Percentiles rank a stretch among this genome's conserved stretches.
These are phyloP conservation scores for Trypanosoma mega DNA, from an alignment of 208 protist genomes.

Conservation along the genomic window DNA sequence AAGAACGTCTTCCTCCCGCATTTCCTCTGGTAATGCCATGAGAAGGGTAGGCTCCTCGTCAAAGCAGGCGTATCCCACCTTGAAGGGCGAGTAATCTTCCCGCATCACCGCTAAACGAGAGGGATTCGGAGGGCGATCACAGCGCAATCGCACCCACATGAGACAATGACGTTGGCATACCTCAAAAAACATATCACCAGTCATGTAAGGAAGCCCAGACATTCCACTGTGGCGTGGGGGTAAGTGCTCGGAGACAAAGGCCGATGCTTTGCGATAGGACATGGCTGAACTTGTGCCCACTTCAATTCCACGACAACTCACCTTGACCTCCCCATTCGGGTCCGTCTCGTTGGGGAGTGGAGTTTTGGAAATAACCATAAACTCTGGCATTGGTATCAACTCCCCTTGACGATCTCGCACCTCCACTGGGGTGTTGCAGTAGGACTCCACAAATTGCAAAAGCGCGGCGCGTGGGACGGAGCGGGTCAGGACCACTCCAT, in stretches of 20 bases:
- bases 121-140: constrained; percentile 21
- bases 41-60: constrained; percentile 35
- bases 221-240: constrained; percentile 46
- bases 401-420: constrained; percentile 61
- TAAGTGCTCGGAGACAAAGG: constrained; percentile 54
- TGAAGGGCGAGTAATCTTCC: constrained; percentile 57
- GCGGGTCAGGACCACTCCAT: constrained; percentile 37
- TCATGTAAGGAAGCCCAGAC: constrained; percentile 35
- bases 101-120: constrained; percentile 32
- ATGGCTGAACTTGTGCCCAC: constrained; percentile 62
- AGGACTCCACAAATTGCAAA: constrained; percentile 57
- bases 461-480: constrained; percentile 47
- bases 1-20: constrained; percentile 19
- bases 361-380: constrained; percentile 58
- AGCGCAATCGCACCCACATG: constrained; percentile 67
- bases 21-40: constrained; percentile 15
- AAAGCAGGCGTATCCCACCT: constrained; percentile 72
- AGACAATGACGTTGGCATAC: constrained; percentile 72
- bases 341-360: constrained; percentile 27
- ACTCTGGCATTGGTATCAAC: constrained; percentile 58
- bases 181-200: constrained; percentile 49
- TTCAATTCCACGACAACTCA: constrained; percentile 55
- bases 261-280: constrained; percentile 53
- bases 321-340: not conserved
- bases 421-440: constrained; percentile 65